These are phyloP conservation scores for Thielaviopsis musarum DNA, from an alignment of 2,329 filamentous ascomycete species.

Conservation along the genomic window DNA sequence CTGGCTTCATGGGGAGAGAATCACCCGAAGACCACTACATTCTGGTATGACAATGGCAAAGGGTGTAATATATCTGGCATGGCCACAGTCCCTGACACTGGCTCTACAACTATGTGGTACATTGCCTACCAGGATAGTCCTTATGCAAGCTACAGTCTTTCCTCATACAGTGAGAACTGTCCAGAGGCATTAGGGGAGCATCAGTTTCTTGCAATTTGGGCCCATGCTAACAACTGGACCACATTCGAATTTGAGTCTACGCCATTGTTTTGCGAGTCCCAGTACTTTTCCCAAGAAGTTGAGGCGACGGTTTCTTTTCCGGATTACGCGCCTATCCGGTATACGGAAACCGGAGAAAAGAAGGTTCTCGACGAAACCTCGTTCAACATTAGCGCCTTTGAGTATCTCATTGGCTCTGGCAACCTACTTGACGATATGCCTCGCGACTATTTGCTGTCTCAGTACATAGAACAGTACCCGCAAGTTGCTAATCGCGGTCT, in stretches of 20 bases:
- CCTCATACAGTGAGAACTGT: conserved; percentile 12
- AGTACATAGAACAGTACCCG: conserved; percentile 16
- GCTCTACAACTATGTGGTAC: too few relatives aligned
- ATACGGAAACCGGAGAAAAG: too few relatives aligned
- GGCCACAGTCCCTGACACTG: too few relatives aligned
- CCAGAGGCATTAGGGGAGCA: conserved; percentile 18
- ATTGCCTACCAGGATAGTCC: conserved; percentile 25
- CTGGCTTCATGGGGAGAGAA: conserved; percentile 17
- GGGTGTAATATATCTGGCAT: conserved; percentile 20
- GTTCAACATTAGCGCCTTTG: conserved; percentile 22
- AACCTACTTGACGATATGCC: conserved; percentile 8
- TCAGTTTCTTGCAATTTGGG: conserved; percentile 24
- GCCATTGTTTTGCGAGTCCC: conserved; percentile 29
- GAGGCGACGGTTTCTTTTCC: conserved; percentile 21
- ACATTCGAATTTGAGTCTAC: conserved; percentile 14
- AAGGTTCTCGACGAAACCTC: conserved; percentile 14
- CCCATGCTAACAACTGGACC: conserved; percentile 13
- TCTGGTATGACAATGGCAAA: conserved; percentile 21
- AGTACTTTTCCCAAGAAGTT: conserved; percentile 30
- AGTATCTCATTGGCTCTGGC: conserved; percentile 19
- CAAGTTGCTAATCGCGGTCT: conserved; percentile 13
- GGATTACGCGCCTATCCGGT: not conserved
- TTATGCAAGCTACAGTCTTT: conserved; percentile 18
- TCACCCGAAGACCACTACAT: too few relatives aligned
- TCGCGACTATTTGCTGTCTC: conserved; percentile 16